Conservation (phyloP, 164 flowering plant genomes). For the Kalanchoe fedtschenkoi region DNA sequence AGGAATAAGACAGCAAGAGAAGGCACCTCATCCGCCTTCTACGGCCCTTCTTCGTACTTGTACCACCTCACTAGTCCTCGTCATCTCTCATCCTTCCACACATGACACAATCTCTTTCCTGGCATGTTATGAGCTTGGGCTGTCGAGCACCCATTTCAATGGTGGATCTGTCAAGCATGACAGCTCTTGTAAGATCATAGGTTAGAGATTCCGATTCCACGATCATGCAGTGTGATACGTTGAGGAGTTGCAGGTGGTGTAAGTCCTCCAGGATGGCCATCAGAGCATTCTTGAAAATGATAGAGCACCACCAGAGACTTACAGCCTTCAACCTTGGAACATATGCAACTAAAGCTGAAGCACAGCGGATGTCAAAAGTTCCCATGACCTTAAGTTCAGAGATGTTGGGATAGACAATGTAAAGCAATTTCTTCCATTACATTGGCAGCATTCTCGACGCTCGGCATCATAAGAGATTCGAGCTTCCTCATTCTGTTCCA, state of each 20-base stretch:
- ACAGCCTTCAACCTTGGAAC: conserved; percentile 38
- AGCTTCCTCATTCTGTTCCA: conserved; percentile 49
- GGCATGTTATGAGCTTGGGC: conserved; percentile 25
- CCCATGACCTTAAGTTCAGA: conserved; percentile 54
- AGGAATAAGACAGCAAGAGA: too few species aligned
- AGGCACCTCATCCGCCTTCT: too few species aligned
- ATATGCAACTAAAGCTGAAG: conserved; percentile 17
- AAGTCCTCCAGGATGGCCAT: conserved; percentile 31
- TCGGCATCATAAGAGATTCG: conserved; percentile 56
- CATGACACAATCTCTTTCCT: too few species aligned
- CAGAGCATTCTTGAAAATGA: conserved; percentile 25
- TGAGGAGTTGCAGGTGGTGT: conserved; percentile 38
- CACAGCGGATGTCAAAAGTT: conserved; percentile 27
- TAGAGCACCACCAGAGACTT: conserved; percentile 33
- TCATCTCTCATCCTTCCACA: too few species aligned
- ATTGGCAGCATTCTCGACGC: conserved; percentile 34
- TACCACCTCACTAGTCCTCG: too few species aligned
- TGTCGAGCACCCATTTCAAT: conserved; percentile 27
- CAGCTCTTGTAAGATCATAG: conserved; percentile 12
- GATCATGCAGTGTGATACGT: conserved; percentile 46
- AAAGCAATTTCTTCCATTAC: conserved; percentile 37
- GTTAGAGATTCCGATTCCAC: conserved; percentile 22
- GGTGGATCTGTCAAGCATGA: conserved; percentile 28
- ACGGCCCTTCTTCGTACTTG: too few species aligned
- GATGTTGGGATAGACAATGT: conserved; percentile 44